Percentiles rank a stretch among this genome's conserved stretches.
Evolutionary conservation across 257 asterid species (phyloP).

Genomic region (Gardenia jasminoides): DNA sequence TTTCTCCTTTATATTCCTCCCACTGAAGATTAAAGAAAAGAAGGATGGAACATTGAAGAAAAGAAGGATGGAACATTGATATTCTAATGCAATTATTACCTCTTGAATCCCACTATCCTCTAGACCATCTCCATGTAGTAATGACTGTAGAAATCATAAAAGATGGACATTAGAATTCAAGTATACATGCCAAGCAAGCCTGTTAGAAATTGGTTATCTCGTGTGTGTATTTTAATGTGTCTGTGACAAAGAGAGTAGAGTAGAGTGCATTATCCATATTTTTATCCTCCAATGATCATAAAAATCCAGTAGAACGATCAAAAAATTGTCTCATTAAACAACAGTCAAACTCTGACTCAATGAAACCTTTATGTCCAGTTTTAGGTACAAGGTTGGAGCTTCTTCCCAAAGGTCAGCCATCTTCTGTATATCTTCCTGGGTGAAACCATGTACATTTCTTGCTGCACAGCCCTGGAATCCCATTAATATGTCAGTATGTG

Average conservation of each 20-base stretch:
- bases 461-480: slow-evolving; percentile 93
- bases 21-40: background rate
- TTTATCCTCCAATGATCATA: background rate
- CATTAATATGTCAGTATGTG: slow-evolving; percentile 16
- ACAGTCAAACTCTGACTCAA: background rate
- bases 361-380: slow-evolving; percentile 76
- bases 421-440: slow-evolving; percentile 60
- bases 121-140: slow-evolving; percentile 83
- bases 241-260: background rate
- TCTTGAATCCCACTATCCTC: slow-evolving; percentile 83
- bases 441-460: slow-evolving; percentile 90
- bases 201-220: background rate
- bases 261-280: background rate
- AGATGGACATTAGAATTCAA: slow-evolving; percentile 20
- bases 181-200: slow-evolving; percentile 1
- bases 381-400: slow-evolving; percentile 76
- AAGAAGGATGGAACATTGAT: background rate
- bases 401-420: slow-evolving; percentile 96
- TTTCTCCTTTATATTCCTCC: background rate
- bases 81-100: slow-evolving; percentile 49
- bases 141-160: slow-evolving; percentile 49
- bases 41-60: background rate
- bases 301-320: background rate
- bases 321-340: background rate
- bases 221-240: background rate